Base-by-base conservation (phyloP, 108 stramenopile genomes). In the Skeletonema costatum region DNA sequence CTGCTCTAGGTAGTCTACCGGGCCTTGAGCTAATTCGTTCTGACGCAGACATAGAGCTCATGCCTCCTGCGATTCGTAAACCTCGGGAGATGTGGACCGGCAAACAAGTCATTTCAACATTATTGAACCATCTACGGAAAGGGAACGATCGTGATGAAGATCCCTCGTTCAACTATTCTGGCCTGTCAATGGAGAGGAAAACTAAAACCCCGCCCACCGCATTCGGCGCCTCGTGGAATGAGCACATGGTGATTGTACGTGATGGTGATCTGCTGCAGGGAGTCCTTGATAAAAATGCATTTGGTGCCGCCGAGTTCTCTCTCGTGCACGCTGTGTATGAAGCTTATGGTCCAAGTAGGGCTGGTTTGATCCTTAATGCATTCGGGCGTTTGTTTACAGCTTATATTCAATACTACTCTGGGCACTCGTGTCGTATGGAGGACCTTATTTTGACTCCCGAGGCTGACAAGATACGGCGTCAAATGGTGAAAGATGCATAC, bases 351-450 rank as follows among this genome's bases (percentile, higher is more conserved):
- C 87, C 95, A 29, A 81, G 82, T 64, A 90, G 93, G 56, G 98
- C 98, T 5, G 96, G 95, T 2, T 70, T 93, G 13, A 68, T 98
- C 17, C 80, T 98, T 4, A 95, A 98, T 79, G 83, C 97, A 0
- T 74, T 99, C 10, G 97, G 97, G 5, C 83, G 98, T n/a, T 87
- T 99, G 12, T 97, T 99, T 72, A 99, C 99, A 5, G 93, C 92
- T 1, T 97, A 94, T 71, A 68, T 99, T 65, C 98, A 97, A 66
- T 88, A 94, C 80, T 98, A 88, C 68, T 93, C 97, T 13, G 98
- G 98, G 0, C 98, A 99, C 78, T 98, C 97, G 14, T 99, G 99
- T 78, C 83, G 97, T 53, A 95, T 99, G 84, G 98, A 98, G 65
- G 99, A 99, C 88, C 86, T 99, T 4, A 83, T 97, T 39, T 75